Base-by-base conservation (phyloP, 768 basidiomycete genomes). In the Mycena polygramma region DNA sequence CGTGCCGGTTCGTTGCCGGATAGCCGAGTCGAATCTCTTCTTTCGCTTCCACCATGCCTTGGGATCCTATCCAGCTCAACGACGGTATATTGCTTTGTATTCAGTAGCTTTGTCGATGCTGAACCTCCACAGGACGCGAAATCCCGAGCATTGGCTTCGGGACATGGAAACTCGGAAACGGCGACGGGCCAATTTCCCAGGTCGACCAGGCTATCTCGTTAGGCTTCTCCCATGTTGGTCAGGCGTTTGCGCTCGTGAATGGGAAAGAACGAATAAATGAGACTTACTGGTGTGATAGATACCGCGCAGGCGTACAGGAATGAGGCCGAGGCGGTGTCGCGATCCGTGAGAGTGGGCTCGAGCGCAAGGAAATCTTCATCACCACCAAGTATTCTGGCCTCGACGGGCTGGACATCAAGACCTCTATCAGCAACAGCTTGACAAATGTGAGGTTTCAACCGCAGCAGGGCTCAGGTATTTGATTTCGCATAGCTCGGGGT, bases 221-320 rank as follows among this genome's bases (percentile, higher is more conserved):
- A 7, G 91, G 91, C 7, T 92, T 91, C 81, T 79, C 80, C 55
- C 92, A 92, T 75, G 77, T 92, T 60, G 91, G 91, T 89, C 71
- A 53, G n/a, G n/a, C n/a, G n/a, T n/a, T n/a, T n/a, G n/a, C n/a
- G n/a, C n/a, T n/a, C n/a, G n/a, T n/a, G n/a, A n/a, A n/a, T n/a
- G n/a, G n/a, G n/a, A n/a, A n/a, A n/a, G n/a, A n/a, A n/a, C n/a
- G n/a, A n/a, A n/a, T n/a, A n/a, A n/a, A n/a, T n/a, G n/a, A n/a
- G n/a, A n/a, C n/a, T n/a, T n/a, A n/a, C n/a, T n/a, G n/a, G n/a
- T n/a, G n/a, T n/a, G 35, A 20, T 72, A 90, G 90, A 90, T 73
- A 91, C 90, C 3, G 90, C 89, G 2, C 89, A 92, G 76, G 22
- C 78, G 3, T 92, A 91, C 77, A 67, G 82, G 24, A 92, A 91